Evolutionary conservation across 176 grass and related monocot genomes (phyloP).

Genomic region (Carex myosuroides): DNA sequence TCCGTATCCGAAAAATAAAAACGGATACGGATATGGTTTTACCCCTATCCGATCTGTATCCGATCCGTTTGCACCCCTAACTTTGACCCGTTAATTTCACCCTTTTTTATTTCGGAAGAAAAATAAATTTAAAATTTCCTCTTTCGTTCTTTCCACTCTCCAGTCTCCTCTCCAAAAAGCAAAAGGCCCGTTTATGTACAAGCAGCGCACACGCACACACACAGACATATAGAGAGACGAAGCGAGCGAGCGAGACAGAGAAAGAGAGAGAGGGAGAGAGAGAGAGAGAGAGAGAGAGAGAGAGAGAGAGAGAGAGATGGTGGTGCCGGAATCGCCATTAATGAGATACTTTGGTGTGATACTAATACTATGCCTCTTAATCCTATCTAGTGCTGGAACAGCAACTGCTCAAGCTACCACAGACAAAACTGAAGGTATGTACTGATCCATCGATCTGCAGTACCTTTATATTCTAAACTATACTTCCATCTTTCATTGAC

Average conservation of each 20-base stretch:
- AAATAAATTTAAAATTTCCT: too few relatives aligned
- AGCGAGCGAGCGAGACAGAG: too few relatives aligned
- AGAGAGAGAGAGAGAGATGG: not conserved
- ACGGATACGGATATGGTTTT: too few relatives aligned
- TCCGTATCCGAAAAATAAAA: too few relatives aligned
- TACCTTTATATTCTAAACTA: not conserved
- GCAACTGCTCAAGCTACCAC: constrained; percentile 26
- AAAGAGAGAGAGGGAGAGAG: not conserved
- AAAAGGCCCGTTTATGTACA: too few relatives aligned
- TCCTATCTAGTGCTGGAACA: constrained; percentile 15
- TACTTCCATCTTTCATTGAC: not conserved
- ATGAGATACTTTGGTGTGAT: not conserved
- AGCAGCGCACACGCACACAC: not conserved
- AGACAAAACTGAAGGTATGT: constrained; percentile 8
- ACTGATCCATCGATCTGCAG: not conserved
- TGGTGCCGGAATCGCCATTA: constrained; percentile 18
- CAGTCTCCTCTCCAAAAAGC: not conserved
- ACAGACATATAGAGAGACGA: not conserved
- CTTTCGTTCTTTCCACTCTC: too few relatives aligned
- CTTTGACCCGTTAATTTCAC: not conserved
- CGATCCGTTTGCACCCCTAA: too few relatives aligned
- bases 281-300: not conserved
- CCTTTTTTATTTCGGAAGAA: not conserved
- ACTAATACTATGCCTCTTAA: not conserved
- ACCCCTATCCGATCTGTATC: too few relatives aligned